phyloP scores from a whole-genome alignment of 2,329 filamentous ascomycete genomes.

The Paraphoma sp. region DNA sequence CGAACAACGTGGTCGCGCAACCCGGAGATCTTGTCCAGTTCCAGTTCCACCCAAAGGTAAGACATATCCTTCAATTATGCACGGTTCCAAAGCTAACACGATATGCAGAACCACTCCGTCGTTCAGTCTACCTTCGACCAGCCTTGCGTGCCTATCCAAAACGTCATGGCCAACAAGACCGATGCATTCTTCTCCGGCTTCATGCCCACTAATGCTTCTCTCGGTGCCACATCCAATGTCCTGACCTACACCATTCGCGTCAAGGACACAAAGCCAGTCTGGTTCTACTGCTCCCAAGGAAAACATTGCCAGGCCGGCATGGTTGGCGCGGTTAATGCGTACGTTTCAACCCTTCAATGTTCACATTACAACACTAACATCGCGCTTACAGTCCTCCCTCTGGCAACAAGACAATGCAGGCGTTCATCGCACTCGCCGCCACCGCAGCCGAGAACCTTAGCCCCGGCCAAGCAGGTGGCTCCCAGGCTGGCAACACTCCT shows the following conservation, averaged over 20 bases:
- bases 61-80: background rate
- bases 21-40: conserved; percentile 64
- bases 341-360: conserved; percentile 43
- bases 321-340: conserved; percentile 80
- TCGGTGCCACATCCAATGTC: conserved; percentile 46
- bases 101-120: conserved; percentile 72
- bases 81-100: conserved; percentile 10
- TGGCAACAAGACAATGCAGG: conserved; percentile 45
- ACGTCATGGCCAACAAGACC: conserved; percentile 53
- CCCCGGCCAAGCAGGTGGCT: conserved; percentile 45
- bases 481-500: conserved; percentile 16
- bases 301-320: conserved; percentile 79
- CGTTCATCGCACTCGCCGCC: conserved; percentile 47
- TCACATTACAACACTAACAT: conserved; percentile 22
- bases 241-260: conserved; percentile 76
- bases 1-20: conserved; percentile 69
- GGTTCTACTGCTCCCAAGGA: conserved; percentile 78
- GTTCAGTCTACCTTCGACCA: conserved; percentile 77
- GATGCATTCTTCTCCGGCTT: conserved; percentile 69
- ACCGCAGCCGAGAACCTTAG: conserved; percentile 50
- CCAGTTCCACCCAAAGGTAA: conserved; percentile 58
- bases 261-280: conserved; percentile 73
- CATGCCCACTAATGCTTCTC: conserved; percentile 60
- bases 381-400: conserved; percentile 26
- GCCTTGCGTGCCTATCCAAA: conserved; percentile 69